phyloP scores from a whole-genome alignment of 495 filamentous ascomycete species.

The Podospora appendiculata region DNA sequence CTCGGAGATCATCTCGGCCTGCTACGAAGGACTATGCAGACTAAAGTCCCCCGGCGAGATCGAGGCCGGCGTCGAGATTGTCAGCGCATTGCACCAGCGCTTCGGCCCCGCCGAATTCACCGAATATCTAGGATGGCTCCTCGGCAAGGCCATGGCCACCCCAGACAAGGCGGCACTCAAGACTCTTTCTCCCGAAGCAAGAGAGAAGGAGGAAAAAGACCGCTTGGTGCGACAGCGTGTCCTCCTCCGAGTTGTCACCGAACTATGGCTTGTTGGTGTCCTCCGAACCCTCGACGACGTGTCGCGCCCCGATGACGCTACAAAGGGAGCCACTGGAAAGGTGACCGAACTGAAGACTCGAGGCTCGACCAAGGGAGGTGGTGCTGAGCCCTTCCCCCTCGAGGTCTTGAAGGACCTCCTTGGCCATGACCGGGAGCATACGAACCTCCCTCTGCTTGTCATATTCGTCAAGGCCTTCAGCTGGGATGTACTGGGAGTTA shows the following conservation, averaged over 20 bases:
- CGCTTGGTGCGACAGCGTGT: constrained; percentile 78
- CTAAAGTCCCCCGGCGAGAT: constrained; percentile 87
- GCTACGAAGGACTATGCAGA: constrained; percentile 89
- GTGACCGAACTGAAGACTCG: constrained; percentile 47
- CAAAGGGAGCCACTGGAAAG: constrained; percentile 47
- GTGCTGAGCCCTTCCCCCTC: constrained; percentile 80
- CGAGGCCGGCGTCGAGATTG: constrained; percentile 82
- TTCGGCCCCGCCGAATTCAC: constrained; percentile 92
- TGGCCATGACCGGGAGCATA: constrained; percentile 85
- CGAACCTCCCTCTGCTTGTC: constrained; percentile 83
- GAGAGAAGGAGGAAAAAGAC: constrained; percentile 94
- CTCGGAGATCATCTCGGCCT: constrained; percentile 95
- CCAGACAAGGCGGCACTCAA: constrained; percentile 86
- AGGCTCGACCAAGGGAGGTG: constrained; percentile 44
- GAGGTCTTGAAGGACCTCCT: constrained; percentile 95
- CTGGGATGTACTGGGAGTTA: constrained; percentile 89
- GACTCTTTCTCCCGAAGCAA: constrained; percentile 65
- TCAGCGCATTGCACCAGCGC: constrained; percentile 90
- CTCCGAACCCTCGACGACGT: constrained; percentile 86
- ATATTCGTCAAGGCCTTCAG: constrained; percentile 93
- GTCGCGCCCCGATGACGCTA: constrained; percentile 72
- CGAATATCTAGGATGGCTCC: constrained; percentile 80
- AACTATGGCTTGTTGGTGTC: constrained; percentile 90
- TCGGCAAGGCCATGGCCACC: constrained; percentile 86
- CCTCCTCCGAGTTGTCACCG: constrained; percentile 82